Conservation (phyloP, 768 basidiomycete genomes). For the Tubosaeta sp. region DNA sequence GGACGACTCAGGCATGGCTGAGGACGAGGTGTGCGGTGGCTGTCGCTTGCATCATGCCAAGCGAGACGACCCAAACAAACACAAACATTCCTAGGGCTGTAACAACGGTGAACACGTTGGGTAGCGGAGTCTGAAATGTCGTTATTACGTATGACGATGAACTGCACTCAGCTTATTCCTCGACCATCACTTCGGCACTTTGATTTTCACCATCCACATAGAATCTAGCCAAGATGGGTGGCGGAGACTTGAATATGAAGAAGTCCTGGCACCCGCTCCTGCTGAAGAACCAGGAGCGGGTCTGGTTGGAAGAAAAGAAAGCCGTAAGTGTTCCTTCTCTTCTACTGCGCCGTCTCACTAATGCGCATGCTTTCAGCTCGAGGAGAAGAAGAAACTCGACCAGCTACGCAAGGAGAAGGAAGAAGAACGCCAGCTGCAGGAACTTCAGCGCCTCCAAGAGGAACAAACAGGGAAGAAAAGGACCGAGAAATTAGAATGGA, state of each 20-base stretch:
- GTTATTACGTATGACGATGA: not conserved
- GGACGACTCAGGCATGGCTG: conserved; percentile 34
- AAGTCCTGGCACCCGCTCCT: conserved; percentile 99
- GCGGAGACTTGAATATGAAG: conserved; percentile 98
- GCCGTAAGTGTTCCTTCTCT: conserved; percentile 53
- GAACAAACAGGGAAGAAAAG: conserved; percentile 93
- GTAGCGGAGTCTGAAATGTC: conserved; percentile 6
- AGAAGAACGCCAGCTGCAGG: conserved; percentile 94
- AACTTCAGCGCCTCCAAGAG: conserved; percentile 93
- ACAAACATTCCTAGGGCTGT: conserved; percentile 22
- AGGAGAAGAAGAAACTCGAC: conserved; percentile 97
- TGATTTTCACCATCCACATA: conserved; percentile 4
- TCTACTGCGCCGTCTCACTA: not conserved
- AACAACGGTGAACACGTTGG: no score
- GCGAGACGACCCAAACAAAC: conserved; percentile 22
- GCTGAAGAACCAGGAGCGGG: conserved; percentile 97
- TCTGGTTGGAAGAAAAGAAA: conserved; percentile 98
- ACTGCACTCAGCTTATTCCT: conserved; percentile 4
- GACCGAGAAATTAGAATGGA: conserved; percentile 96
- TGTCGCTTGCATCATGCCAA: conserved; percentile 5
- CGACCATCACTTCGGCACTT: conserved; percentile 8
- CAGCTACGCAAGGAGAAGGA: conserved; percentile 97
- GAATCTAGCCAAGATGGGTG: conserved; percentile 79
- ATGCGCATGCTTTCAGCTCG: conserved; percentile 55
- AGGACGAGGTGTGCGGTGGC: not conserved